Evolutionary conservation across 306 rosid genomes (phyloP).

Genomic region (Senna tora): DNA sequence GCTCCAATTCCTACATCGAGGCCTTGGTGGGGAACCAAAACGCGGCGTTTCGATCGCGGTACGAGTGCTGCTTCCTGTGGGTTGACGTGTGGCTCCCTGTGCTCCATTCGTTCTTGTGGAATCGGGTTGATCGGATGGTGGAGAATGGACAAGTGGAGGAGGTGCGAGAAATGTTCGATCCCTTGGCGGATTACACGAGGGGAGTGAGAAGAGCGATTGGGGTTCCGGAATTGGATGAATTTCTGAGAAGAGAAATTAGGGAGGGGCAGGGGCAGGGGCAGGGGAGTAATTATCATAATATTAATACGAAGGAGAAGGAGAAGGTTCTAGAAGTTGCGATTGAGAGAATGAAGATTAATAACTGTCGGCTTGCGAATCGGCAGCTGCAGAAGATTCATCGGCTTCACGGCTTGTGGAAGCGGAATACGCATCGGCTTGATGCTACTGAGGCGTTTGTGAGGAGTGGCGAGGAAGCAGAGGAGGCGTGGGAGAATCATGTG

Average conservation of each 20-base stretch:
- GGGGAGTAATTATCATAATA: no score
- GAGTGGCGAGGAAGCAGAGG: slow-evolving; percentile 4
- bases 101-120: slow-evolving; percentile 40
- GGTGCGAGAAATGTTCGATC: slow-evolving; percentile 32
- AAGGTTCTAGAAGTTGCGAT: slow-evolving; percentile 41
- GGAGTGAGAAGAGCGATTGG: slow-evolving; percentile 53
- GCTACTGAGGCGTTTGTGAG: slow-evolving; percentile 40
- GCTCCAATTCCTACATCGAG: slow-evolving; percentile 53
- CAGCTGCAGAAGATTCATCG: slow-evolving; percentile 46
- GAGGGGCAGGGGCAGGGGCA: no score
- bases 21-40: slow-evolving; percentile 41
- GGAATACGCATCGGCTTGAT: slow-evolving; percentile 46
- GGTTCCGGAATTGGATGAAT: slow-evolving; percentile 45
- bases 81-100: slow-evolving; percentile 39
- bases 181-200: slow-evolving; percentile 21
- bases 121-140: slow-evolving; percentile 53
- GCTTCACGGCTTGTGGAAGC: slow-evolving; percentile 43
- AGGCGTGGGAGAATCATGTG: slow-evolving; percentile 48
- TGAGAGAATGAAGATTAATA: slow-evolving; percentile 38
- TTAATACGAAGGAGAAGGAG: no score
- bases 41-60: slow-evolving; percentile 28
- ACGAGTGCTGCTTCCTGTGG: slow-evolving; percentile 51
- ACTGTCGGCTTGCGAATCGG: slow-evolving; percentile 42
- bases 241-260: slow-evolving; percentile 28
- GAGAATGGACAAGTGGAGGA: slow-evolving; percentile 40